A percentile compares a stretch with the other conserved stretches of the same genome.
Conservation (phyloP, 129 eudicot genomes). For the sunflower (Helianthus annuus) region HanXRQr2.0-SUNRISE NC_035445.2:57515609-57516108, state of each 20-base stretch:
- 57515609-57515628: not conserved
- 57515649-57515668: not conserved
- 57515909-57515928: slow-evolving; percentile 11
- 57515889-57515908: slow-evolving; percentile 22
- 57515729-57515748: not conserved
- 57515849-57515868: slow-evolving; percentile 7
- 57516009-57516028: slow-evolving; percentile 15
- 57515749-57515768: not conserved
- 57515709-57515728: not conserved
- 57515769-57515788: not conserved
- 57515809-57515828: slow-evolving; percentile 2
- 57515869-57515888: slow-evolving; percentile 16
- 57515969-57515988: not conserved
- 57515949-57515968: slow-evolving; percentile 5
- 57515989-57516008: slow-evolving; percentile 4
- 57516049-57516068: slow-evolving; percentile 20
- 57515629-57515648: not conserved
- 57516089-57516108: slow-evolving; percentile 17
- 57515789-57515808: not conserved
- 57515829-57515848: not conserved
- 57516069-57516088: slow-evolving; percentile 13
- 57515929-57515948: slow-evolving; percentile 17
- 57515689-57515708: not conserved
- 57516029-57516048: slow-evolving; percentile 12
- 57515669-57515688: not conserved